Evolutionary conservation across 305 asterid species (phyloP).

Genomic region (Euphrasia arctica): DNA sequence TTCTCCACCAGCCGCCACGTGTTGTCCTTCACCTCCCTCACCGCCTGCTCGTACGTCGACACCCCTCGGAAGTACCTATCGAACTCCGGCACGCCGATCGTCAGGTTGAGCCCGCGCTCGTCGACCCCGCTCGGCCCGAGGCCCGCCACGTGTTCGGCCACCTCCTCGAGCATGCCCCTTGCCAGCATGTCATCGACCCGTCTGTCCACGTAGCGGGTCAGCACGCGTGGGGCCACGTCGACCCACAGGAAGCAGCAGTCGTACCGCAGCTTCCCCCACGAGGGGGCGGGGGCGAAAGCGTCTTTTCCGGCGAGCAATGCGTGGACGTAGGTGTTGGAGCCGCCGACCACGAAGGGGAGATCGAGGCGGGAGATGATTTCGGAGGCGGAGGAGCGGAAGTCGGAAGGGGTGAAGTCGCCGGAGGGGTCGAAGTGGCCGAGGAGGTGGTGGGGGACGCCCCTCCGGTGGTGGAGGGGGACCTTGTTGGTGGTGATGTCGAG

Average conservation of each 20-base stretch:
- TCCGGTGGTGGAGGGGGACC: constrained; percentile 32
- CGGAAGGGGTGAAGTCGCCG: constrained; percentile 60
- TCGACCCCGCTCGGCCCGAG: constrained; percentile 29
- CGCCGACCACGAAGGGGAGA: constrained; percentile 74
- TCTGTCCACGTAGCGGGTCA: constrained; percentile 46
- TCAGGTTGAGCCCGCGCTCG: constrained; percentile 51
- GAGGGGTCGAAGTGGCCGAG: constrained; percentile 62
- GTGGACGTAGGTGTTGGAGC: constrained; percentile 78
- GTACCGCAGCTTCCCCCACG: constrained; percentile 49
- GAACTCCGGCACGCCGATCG: constrained; percentile 92
- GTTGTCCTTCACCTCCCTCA: constrained; percentile 69
- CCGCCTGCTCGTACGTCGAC: constrained; percentile 54
- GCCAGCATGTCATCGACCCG: constrained; percentile 88
- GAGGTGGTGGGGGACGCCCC: constrained; percentile 46
- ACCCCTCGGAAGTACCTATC: constrained; percentile 37
- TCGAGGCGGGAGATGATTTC: constrained; percentile 30
- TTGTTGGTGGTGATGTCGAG: constrained; percentile 79
- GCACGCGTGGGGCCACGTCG: constrained; percentile 51
- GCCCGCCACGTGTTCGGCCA: constrained; percentile 36
- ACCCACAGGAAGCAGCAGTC: constrained; percentile 76
- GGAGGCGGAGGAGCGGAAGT: constrained; percentile 47
- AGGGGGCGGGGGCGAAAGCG: constrained; percentile 32
- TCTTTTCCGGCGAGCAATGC: constrained; percentile 43
- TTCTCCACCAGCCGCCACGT: constrained; percentile 64
- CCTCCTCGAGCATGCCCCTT: constrained; percentile 73